A percentile compares a stretch with the other conserved stretches of the same genome.
Conservation (phyloP, 2,329 filamentous ascomycete species). For the Hortaea sp. region DNA sequence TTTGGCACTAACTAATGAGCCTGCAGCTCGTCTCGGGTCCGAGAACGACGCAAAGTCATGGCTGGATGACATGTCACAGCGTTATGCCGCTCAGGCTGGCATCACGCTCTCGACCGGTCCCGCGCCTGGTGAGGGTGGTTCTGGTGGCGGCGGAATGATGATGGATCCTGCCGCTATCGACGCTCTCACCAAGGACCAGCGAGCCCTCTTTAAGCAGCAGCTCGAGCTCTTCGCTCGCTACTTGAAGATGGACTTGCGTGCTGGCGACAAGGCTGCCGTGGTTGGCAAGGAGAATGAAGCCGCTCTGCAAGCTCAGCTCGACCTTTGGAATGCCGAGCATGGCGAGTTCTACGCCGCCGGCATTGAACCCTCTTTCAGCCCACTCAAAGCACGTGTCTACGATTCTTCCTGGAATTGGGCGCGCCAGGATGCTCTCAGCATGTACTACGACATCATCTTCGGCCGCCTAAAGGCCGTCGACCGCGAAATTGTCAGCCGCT, state of each 20-base stretch:
- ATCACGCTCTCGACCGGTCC: constrained; percentile 68
- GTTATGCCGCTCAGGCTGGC: constrained; percentile 76
- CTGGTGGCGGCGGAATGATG: constrained; percentile 82
- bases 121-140: constrained; percentile 62
- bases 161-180: constrained; percentile 98
- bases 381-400: constrained; percentile 89
- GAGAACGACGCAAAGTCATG: constrained; percentile 88
- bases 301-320: constrained; percentile 82
- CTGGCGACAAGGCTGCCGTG: constrained; percentile 90
- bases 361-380: constrained; percentile 87
- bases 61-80: constrained; percentile 78
- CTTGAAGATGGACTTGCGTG: constrained; percentile 90
- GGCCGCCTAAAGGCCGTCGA: constrained; percentile 87
- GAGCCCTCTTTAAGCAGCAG: constrained; percentile 94
- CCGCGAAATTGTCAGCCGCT: constrained; percentile 95
- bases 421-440: constrained; percentile 88
- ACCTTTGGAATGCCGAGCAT: constrained; percentile 91
- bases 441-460: constrained; percentile 99
- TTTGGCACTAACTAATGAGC: constrained; percentile 86
- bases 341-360: constrained; percentile 92
- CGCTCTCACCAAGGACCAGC: constrained; percentile 92
- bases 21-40: constrained; percentile 73
- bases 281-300: constrained; percentile 75
- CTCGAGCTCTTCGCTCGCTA: constrained; percentile 91
- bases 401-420: constrained; percentile 99